Evolutionary conservation across 129 eudicot species (phyloP).

Genomic region (Centella asiatica): DNA sequence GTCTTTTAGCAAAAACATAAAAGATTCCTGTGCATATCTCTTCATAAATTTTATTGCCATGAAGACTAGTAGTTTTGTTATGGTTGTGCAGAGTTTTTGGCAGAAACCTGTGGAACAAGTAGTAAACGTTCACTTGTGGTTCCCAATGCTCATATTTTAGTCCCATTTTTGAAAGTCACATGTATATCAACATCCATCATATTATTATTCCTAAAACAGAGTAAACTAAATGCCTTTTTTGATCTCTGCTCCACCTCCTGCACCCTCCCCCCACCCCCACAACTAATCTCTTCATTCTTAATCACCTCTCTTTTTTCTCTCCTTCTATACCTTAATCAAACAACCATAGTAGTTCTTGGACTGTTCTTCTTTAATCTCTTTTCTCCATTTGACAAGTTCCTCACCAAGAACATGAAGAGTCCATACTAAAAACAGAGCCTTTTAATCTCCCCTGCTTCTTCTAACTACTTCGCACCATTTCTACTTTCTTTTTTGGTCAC

Average conservation of each 20-base stretch:
- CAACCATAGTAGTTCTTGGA: neutral
- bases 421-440: constrained; percentile 14
- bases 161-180: neutral
- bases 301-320: constrained; percentile 10
- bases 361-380: constrained; percentile 2
- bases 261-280: constrained; percentile 3
- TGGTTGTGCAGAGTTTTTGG: constrained; percentile 7
- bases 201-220: constrained; percentile 1
- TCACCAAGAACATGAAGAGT: neutral
- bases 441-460: constrained; percentile 14
- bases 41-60: constrained; percentile 1
- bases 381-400: neutral
- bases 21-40: constrained; percentile 33
- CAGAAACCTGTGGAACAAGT: constrained; percentile 1
- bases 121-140: constrained; percentile 7
- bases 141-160: constrained; percentile 1
- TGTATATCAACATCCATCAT: neutral
- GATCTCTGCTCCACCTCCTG: constrained; percentile 13
- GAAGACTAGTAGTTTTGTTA: neutral
- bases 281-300: constrained; percentile 2
- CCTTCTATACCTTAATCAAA: constrained; percentile 4
- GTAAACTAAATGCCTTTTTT: neutral
- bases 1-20: constrained; percentile 46
- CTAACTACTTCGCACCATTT: constrained; percentile 20
- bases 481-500: constrained; percentile 35